Conservation (phyloP, 768 basidiomycete genomes). For the Podaxis rugospora region DNA sequence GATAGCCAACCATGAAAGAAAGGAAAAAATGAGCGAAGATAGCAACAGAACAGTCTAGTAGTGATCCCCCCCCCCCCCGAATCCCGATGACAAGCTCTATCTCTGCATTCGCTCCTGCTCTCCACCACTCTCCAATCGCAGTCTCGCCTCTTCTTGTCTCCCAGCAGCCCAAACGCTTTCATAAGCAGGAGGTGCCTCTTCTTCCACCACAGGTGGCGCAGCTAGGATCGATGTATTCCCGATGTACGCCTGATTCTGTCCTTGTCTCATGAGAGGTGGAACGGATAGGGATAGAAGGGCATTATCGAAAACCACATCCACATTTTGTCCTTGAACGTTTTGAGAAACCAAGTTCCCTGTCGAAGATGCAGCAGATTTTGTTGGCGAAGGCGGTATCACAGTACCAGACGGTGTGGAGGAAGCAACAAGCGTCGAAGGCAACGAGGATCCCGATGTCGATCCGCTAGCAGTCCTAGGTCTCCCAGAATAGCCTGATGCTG, state of each 20-base stretch:
- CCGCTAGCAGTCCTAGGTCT: not conserved
- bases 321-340: not conserved
- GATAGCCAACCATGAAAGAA: not conserved
- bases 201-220: not conserved
- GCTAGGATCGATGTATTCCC: not conserved
- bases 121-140: not conserved
- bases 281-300: not conserved
- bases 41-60: not conserved
- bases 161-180: not conserved
- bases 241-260: not conserved
- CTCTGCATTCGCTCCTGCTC: not conserved
- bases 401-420: not conserved
- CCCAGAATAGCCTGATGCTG: not conserved
- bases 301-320: not conserved
- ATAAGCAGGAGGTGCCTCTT: conserved; percentile 7
- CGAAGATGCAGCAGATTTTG: not conserved
- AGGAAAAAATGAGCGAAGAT: not conserved
- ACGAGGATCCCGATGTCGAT: not conserved
- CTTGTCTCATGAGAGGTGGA: not conserved
- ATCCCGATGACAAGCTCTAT: not conserved
- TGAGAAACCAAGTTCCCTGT: not conserved
- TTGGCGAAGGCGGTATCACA: not conserved
- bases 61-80: not conserved
- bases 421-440: not conserved
- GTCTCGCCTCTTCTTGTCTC: not conserved